phyloP scores from a whole-genome alignment of 1,284 basidiomycete genomes.

The Polyporus tsugae region DNA sequence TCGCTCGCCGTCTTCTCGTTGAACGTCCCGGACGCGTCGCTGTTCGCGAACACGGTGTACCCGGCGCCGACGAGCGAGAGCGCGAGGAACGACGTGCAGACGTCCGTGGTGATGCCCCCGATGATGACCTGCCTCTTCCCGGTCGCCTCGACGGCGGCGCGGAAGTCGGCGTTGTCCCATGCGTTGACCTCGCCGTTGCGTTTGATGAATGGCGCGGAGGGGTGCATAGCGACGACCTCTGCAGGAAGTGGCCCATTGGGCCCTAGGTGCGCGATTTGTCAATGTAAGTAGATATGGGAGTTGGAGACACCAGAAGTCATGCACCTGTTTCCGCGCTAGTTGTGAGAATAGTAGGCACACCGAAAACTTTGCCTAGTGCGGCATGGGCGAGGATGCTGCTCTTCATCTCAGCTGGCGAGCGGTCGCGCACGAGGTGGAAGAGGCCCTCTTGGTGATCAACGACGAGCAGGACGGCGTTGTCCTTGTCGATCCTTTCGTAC shows the following conservation, averaged over 20 bases:
- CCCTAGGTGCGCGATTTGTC: constrained; percentile 36
- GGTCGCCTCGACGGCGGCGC: constrained; percentile 53
- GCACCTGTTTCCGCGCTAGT: constrained; percentile 53
- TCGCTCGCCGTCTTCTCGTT: constrained; percentile 50
- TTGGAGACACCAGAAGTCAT: not conserved
- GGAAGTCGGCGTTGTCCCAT: constrained; percentile 58
- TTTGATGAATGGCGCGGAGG: constrained; percentile 52
- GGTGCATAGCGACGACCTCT: constrained; percentile 53
- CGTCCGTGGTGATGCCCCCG: constrained; percentile 57
- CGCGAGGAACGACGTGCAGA: constrained; percentile 56
- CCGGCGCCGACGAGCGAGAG: constrained; percentile 53
- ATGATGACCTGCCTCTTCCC: constrained; percentile 58
- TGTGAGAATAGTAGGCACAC: constrained; percentile 53
- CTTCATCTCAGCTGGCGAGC: constrained; percentile 47
- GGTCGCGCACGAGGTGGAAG: constrained; percentile 53
- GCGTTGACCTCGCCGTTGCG: constrained; percentile 57
- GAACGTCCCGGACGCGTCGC: constrained; percentile 54
- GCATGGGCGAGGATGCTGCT: constrained; percentile 57
- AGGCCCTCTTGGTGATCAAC: constrained; percentile 58
- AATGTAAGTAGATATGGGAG: too few species aligned
- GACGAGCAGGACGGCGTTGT: constrained; percentile 50
- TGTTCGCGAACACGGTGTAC: constrained; percentile 55
- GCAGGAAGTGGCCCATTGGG: constrained; percentile 55
- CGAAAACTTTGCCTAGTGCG: constrained; percentile 52
- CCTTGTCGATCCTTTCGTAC: constrained; percentile 54